Evolutionary conservation across 495 filamentous ascomycete species (phyloP).

Genomic region (Aspergillus steynii): DNA sequence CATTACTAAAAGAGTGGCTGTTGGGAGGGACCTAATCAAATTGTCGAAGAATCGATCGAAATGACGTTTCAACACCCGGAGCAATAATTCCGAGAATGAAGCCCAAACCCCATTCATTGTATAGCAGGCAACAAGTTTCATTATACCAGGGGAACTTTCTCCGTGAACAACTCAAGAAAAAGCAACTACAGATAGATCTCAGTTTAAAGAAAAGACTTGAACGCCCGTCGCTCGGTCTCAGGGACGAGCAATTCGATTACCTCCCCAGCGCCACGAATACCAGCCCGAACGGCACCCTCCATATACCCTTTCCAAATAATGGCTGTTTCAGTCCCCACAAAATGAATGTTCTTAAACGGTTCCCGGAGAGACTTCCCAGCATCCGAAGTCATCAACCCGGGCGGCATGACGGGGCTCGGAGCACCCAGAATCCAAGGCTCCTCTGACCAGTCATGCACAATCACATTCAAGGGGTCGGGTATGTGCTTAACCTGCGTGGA

Average conservation of each 20-base stretch:
- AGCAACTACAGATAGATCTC: background rate
- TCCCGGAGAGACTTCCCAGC: conserved; percentile 20
- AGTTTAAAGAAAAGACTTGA: background rate
- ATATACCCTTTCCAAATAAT: conserved; percentile 45
- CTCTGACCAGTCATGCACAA: background rate
- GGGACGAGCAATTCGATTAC: conserved; percentile 1
- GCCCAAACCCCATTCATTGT: too few species aligned
- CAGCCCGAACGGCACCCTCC: conserved; percentile 42
- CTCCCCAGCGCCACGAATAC: conserved; percentile 17
- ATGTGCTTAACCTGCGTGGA: background rate
- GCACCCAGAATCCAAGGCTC: background rate
- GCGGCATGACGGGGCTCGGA: conserved; percentile 14
- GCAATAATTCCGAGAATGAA: too few species aligned
- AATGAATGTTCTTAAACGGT: conserved; percentile 36
- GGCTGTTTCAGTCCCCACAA: conserved; percentile 43
- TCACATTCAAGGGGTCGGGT: background rate
- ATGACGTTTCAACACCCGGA: too few species aligned
- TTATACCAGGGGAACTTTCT: background rate
- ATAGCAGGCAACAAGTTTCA: background rate
- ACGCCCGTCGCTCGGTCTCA: background rate
- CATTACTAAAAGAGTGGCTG: too few species aligned
- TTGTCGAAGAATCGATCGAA: too few species aligned
- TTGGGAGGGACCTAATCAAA: too few species aligned
- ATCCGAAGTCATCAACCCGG: conserved; percentile 18
- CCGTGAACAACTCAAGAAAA: background rate